phyloP scores from a whole-genome alignment of 176 grass and related monocot species.

The Eremochloa ophiuroides region DNA sequence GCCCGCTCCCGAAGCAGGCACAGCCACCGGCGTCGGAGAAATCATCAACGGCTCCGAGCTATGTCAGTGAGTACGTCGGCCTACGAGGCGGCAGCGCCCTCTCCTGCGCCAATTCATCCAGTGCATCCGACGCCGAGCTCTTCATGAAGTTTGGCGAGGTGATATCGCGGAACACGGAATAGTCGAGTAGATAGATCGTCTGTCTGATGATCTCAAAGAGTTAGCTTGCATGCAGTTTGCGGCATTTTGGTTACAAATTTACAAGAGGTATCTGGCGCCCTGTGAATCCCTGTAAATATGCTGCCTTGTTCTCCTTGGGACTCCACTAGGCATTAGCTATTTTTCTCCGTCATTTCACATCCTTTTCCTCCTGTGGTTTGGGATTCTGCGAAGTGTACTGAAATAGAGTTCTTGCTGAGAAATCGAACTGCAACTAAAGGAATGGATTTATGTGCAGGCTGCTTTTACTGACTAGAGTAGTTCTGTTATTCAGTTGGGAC shows the following conservation, averaged over 20 bases:
- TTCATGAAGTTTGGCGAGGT: conserved; percentile 95
- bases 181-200: conserved; percentile 22
- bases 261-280: background rate
- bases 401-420: conserved; percentile 24
- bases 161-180: conserved; percentile 58
- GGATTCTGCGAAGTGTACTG: conserved; percentile 37
- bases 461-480: background rate
- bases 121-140: conserved; percentile 71
- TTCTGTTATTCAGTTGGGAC: conserved; percentile 6
- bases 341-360: background rate
- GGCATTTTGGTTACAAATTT: conserved; percentile 6
- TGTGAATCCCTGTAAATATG: conserved; percentile 49
- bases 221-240: background rate
- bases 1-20: conserved; percentile 23
- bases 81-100: conserved; percentile 39
- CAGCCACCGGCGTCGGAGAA: conserved; percentile 14
- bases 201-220: background rate
- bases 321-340: background rate
- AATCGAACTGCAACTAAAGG: background rate
- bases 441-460: background rate
- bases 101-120: conserved; percentile 44
- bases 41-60: conserved; percentile 35
- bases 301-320: background rate
- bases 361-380: background rate
- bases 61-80: conserved; percentile 63